Percentiles rank a stretch among this genome's conserved stretches.
Evolutionary conservation across 2,329 filamentous ascomycete species (phyloP).

Genomic region (Ophiosphaerella korrae): DNA sequence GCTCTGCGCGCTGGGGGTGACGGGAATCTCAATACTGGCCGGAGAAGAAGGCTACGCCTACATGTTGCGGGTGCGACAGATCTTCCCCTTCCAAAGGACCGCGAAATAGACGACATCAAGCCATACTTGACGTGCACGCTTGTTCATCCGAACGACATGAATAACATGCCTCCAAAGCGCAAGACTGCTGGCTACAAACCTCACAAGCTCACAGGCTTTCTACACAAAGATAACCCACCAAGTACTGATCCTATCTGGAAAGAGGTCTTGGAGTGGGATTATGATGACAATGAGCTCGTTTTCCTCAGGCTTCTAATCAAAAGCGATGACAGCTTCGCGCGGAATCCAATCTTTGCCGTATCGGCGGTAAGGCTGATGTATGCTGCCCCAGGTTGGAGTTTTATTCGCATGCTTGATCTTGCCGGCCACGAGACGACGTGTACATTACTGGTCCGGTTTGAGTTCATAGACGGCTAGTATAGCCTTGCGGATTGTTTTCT

Average conservation of each 20-base stretch:
- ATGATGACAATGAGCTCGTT: slow-evolving; percentile 68
- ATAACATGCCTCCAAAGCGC: slow-evolving; percentile 60
- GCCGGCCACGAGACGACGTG: slow-evolving; percentile 68
- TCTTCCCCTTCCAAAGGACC: slow-evolving; percentile 60
- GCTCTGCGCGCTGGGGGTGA: slow-evolving; percentile 62
- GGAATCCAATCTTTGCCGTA: slow-evolving; percentile 67
- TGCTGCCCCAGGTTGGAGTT: slow-evolving; percentile 63
- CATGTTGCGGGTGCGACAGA: slow-evolving; percentile 68
- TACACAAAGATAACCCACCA: slow-evolving; percentile 65
- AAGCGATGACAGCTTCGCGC: slow-evolving; percentile 66
- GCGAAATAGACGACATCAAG: slow-evolving; percentile 56
- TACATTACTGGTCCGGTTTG: slow-evolving; percentile 66
- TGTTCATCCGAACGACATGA: slow-evolving; percentile 61
- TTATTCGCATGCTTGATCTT: slow-evolving; percentile 68
- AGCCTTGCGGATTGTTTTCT: neutral
- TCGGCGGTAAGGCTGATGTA: slow-evolving; percentile 66
- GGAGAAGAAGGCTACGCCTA: slow-evolving; percentile 59
- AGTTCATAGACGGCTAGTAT: slow-evolving; percentile 48
- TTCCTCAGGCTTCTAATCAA: slow-evolving; percentile 71
- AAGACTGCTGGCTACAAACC: slow-evolving; percentile 67
- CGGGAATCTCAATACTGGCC: slow-evolving; percentile 55
- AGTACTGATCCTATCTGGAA: slow-evolving; percentile 69
- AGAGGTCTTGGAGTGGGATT: slow-evolving; percentile 70
- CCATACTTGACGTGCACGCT: slow-evolving; percentile 71
- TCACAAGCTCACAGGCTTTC: slow-evolving; percentile 60